These are phyloP conservation scores for Cladobotryum mycophilum DNA, from an alignment of 2,329 filamentous ascomycete species.

Conservation along the genomic window DNA sequence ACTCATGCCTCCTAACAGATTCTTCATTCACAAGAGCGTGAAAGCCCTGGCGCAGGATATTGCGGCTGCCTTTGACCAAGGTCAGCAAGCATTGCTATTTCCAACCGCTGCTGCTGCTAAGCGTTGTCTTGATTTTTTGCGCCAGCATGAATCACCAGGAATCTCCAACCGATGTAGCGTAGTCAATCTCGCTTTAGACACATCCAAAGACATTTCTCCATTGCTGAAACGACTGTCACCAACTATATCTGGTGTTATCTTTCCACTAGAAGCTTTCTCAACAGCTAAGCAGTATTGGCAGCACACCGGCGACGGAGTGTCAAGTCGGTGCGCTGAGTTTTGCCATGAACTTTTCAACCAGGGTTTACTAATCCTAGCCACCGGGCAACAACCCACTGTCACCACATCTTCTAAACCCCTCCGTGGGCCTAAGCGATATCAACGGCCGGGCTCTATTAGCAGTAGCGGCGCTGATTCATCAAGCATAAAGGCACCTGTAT, in stretches of 20 bases:
- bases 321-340: conserved; percentile 86
- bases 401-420: conserved; percentile 31
- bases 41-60: conserved; percentile 65
- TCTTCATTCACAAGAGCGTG: conserved; percentile 86
- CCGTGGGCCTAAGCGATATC: conserved; percentile 78
- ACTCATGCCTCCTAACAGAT: conserved; percentile 43
- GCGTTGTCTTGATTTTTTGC: conserved; percentile 70
- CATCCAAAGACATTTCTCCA: conserved; percentile 43
- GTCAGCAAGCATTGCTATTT: conserved; percentile 74
- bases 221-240: conserved; percentile 51
- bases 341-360: conserved; percentile 70
- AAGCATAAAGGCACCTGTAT: conserved; percentile 13
- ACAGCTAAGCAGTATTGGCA: conserved; percentile 96
- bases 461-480: neutral
- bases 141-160: conserved; percentile 48
- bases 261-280: conserved; percentile 58
- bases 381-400: conserved; percentile 20
- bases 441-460: conserved; percentile 46
- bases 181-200: conserved; percentile 58
- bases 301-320: conserved; percentile 87
- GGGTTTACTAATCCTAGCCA: conserved; percentile 44
- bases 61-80: conserved; percentile 54
- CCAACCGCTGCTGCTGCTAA: conserved; percentile 64
- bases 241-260: conserved; percentile 64
- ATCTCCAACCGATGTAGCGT: conserved; percentile 44